Evolutionary conservation across 441 rosid genomes (phyloP).

Genomic region (Erysimum pusillum): DNA sequence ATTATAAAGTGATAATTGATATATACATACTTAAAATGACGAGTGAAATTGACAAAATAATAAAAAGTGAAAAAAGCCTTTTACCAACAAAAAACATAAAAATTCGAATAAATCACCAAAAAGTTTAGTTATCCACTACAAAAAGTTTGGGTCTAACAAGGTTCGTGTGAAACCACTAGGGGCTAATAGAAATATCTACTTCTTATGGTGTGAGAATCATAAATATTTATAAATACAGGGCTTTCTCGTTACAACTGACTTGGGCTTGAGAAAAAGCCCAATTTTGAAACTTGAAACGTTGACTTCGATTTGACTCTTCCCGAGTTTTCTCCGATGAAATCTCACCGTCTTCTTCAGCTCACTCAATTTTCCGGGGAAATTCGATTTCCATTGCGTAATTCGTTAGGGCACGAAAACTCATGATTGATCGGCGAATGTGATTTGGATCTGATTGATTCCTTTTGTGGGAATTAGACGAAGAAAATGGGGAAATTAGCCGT

Average conservation of each 20-base stretch:
- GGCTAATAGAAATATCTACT: background rate
- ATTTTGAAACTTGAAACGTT: background rate
- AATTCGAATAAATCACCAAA: background rate
- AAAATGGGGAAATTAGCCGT: conserved; percentile 75
- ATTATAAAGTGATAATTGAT: background rate
- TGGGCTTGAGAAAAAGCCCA: conserved; percentile 39
- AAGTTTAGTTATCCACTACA: background rate
- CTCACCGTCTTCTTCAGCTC: conserved; percentile 31
- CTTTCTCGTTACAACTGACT: background rate
- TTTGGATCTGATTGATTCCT: background rate
- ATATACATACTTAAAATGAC: background rate
- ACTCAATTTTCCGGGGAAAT: conserved; percentile 34
- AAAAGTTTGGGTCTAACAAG: background rate
- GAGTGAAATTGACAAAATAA: background rate
- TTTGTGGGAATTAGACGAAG: background rate
- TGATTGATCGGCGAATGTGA: background rate
- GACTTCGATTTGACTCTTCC: conserved; percentile 23
- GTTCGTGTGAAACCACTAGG: background rate
- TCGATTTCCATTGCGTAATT: background rate
- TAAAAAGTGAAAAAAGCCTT: background rate
- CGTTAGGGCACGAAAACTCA: background rate
- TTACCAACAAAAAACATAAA: background rate
- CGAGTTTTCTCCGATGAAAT: conserved; percentile 14
- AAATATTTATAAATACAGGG: conserved; percentile 5
- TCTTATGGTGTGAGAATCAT: background rate